Percentiles rank a stretch among this genome's conserved stretches.
phyloP scores from a whole-genome alignment of 257 asterid genomes.

The Solanum lycopersicoides region DNA sequence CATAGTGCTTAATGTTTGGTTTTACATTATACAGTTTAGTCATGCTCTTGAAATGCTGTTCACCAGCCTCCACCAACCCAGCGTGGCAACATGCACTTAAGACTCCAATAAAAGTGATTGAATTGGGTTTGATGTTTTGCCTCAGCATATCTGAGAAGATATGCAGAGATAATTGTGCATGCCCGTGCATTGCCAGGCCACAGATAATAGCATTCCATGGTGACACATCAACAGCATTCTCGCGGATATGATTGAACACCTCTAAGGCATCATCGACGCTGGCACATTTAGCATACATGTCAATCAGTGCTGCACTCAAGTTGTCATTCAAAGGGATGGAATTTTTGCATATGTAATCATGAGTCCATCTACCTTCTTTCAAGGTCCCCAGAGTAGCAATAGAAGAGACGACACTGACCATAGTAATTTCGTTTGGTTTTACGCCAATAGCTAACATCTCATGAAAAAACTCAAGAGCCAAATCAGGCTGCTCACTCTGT shows the following conservation, averaged over 20 bases:
- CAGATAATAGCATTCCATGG: conserved; percentile 96
- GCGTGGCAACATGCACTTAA: conserved; percentile 89
- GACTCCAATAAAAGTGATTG: conserved; percentile 78
- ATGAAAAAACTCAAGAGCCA: conserved; percentile 57
- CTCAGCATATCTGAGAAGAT: conserved; percentile 54
- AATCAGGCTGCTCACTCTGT: conserved; percentile 44
- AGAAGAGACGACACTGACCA: conserved; percentile 80
- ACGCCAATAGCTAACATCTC: conserved; percentile 50
- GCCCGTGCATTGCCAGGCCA: conserved; percentile 91
- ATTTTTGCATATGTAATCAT: conserved; percentile 39
- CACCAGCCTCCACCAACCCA: conserved; percentile 76
- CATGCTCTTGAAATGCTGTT: conserved; percentile 63
- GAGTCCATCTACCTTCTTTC: conserved; percentile 70
- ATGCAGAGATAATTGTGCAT: conserved; percentile 45
- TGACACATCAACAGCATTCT: conserved; percentile 40
- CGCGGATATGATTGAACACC: conserved; percentile 39
- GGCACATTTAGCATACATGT: conserved; percentile 96
- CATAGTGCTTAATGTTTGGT: conserved; percentile 81
- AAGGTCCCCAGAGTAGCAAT: conserved; percentile 56
- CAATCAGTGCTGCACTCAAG: conserved; percentile 70
- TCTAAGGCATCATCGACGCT: conserved; percentile 49
- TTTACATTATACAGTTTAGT: conserved; percentile 32
- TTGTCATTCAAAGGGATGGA: conserved; percentile 60
- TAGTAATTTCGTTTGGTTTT: conserved; percentile 75
- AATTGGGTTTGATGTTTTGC: conserved; percentile 33